Evolutionary conservation across 2,329 filamentous ascomycete genomes (phyloP).

Genomic region (Alternaria arbusti): DNA sequence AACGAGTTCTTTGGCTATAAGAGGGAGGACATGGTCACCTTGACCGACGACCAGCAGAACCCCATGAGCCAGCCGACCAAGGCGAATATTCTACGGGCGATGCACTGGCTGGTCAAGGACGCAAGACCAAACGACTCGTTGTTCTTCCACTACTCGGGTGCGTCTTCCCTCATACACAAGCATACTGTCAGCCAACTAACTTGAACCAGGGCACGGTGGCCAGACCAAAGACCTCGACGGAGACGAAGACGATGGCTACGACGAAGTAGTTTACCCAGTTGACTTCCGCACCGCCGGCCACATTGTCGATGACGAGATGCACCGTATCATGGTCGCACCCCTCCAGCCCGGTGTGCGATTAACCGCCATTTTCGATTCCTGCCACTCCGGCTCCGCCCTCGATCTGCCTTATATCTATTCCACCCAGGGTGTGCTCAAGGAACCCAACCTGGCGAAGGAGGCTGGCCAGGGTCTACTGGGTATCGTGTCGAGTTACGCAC

Average conservation of each 20-base stretch:
- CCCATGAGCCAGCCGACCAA: conserved; percentile 97
- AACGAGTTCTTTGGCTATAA: conserved; percentile 91
- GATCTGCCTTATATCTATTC: conserved; percentile 82
- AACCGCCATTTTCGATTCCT: conserved; percentile 82
- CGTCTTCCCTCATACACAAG: conserved; percentile 31
- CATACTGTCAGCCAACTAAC: conserved; percentile 8
- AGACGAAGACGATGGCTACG: conserved; percentile 81
- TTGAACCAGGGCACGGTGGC: conserved; percentile 73
- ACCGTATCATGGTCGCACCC: conserved; percentile 77
- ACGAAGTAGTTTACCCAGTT: conserved; percentile 84
- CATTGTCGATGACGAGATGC: conserved; percentile 85
- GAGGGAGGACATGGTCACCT: conserved; percentile 93
- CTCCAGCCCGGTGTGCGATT: conserved; percentile 83
- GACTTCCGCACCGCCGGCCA: conserved; percentile 81
- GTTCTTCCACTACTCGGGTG: conserved; percentile 97
- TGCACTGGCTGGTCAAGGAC: conserved; percentile 98
- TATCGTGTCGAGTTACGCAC: conserved; percentile 77
- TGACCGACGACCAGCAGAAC: conserved; percentile 96
- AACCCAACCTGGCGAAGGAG: conserved; percentile 81
- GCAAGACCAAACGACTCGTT: conserved; percentile 90
- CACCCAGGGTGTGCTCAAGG: conserved; percentile 79
- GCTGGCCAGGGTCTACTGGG: conserved; percentile 74
- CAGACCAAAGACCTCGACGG: conserved; percentile 80
- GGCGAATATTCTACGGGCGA: conserved; percentile 90
- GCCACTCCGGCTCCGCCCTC: conserved; percentile 78